A percentile compares a stretch with the other conserved stretches of the same genome.
Conservation (phyloP, 768 basidiomycete genomes). For the Collybiopsis confluens region DNA sequence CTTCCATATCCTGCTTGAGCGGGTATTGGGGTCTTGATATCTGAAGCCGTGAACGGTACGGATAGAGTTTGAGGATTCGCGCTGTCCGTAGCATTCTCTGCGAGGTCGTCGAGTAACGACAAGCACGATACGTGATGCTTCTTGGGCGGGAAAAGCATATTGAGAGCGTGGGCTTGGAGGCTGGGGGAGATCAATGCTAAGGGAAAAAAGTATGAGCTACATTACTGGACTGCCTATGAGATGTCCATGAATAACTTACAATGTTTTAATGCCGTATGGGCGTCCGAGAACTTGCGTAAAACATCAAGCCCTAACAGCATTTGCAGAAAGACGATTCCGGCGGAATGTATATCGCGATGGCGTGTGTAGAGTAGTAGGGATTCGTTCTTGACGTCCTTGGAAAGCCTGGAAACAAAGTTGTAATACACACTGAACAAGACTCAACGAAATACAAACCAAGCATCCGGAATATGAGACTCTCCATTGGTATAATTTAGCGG, state of each 20-base stretch:
- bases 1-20: slow-evolving; percentile 25
- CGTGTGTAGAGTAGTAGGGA: slow-evolving; percentile 71
- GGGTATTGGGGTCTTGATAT: slow-evolving; percentile 49
- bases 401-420: slow-evolving; percentile 44
- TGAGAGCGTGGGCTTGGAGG: slow-evolving; percentile 46
- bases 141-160: slow-evolving; percentile 59
- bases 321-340: slow-evolving; percentile 76
- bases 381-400: slow-evolving; percentile 75
- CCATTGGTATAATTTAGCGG: slow-evolving; percentile 14
- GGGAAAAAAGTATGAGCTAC: neutral
- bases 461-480: slow-evolving; percentile 44
- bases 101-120: neutral
- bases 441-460: slow-evolving; percentile 24
- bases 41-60: slow-evolving; percentile 17
- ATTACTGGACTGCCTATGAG: neutral
- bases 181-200: slow-evolving; percentile 50
- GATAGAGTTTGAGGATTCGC: neutral
- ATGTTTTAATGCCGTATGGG: slow-evolving; percentile 52
- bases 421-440: neutral
- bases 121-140: slow-evolving; percentile 43
- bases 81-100: neutral
- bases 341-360: slow-evolving; percentile 77
- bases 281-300: slow-evolving; percentile 47
- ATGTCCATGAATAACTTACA: slow-evolving; percentile 34
- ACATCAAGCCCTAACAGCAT: slow-evolving; percentile 83